Evolutionary conservation across 352 stramenopile genomes (phyloP).

Genomic region (Pythium scleroteichum): DNA sequence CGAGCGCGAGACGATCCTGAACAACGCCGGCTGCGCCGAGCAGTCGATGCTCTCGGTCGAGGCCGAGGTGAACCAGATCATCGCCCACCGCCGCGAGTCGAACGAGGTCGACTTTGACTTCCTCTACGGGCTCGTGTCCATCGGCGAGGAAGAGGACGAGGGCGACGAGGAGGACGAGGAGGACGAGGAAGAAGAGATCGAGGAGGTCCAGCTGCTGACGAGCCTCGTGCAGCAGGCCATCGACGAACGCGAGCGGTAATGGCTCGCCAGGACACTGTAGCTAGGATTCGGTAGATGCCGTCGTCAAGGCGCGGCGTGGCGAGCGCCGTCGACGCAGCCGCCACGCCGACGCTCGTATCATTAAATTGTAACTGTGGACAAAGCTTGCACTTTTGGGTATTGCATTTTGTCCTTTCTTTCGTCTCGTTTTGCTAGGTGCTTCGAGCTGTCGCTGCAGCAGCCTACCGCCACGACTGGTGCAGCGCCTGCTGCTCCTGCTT

Average conservation of each 20-base stretch:
- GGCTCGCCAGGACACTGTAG: too few species aligned
- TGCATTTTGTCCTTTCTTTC: too few species aligned
- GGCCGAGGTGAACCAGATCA: constrained; percentile 83
- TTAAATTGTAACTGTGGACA: constrained; percentile 3
- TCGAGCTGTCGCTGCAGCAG: too few species aligned
- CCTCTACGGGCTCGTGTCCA: constrained; percentile 53
- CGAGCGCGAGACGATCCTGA: constrained; percentile 76
- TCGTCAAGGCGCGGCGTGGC: background rate
- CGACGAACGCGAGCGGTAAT: too few species aligned
- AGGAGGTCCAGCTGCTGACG: constrained; percentile 25
- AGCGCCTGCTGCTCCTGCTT: constrained; percentile 25
- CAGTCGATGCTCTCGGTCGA: constrained; percentile 71
- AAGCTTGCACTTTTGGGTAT: background rate
- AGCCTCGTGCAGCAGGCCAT: background rate
- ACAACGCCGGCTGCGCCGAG: constrained; percentile 73
- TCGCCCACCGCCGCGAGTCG: constrained; percentile 74
- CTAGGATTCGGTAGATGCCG: background rate
- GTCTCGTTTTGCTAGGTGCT: too few species aligned
- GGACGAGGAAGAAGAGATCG: constrained; percentile 33
- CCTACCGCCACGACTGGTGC: constrained; percentile 7
- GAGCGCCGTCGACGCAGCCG: background rate
- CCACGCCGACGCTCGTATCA: constrained; percentile 1
- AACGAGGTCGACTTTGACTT: constrained; percentile 85
- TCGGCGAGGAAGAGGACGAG: constrained; percentile 23
- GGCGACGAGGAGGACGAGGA: constrained; percentile 39